phyloP scores from a whole-genome alignment of 495 filamentous ascomycete genomes.

The Sordaria brevicollis region DNA sequence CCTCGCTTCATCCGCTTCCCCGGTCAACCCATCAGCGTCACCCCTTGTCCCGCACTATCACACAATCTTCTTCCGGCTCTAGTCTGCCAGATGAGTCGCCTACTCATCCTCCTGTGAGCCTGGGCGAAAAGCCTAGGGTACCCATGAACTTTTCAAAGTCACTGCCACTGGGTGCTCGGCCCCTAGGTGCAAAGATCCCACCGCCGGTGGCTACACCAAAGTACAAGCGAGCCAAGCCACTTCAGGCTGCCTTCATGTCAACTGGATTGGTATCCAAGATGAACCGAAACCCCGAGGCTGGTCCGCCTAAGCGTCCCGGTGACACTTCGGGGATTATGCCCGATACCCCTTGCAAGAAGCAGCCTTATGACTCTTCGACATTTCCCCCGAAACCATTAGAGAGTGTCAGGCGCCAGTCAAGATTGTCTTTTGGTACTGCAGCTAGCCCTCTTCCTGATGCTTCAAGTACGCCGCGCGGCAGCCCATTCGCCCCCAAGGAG shows the following conservation, averaged over 20 bases:
- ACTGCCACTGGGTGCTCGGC: conserved; percentile 51
- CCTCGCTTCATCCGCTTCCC: conserved; percentile 42
- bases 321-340: conserved; percentile 46
- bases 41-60: conserved; percentile 75
- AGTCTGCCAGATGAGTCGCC: conserved; percentile 69
- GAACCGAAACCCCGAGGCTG: conserved; percentile 50
- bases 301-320: conserved; percentile 35
- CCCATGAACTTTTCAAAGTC: conserved; percentile 68
- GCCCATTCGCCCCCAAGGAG: conserved; percentile 50
- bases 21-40: conserved; percentile 55
- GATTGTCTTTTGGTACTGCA: conserved; percentile 30
- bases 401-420: conserved; percentile 34
- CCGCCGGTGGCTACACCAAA: conserved; percentile 70
- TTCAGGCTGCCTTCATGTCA: conserved; percentile 82
- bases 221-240: conserved; percentile 73
- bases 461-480: conserved; percentile 25
- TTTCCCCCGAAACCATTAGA: conserved; percentile 44
- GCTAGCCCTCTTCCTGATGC: conserved; percentile 57
- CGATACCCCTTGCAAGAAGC: conserved; percentile 91
- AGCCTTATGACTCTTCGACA: conserved; percentile 52
- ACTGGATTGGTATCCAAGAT: conserved; percentile 89
- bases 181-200: conserved; percentile 30
- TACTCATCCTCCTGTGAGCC: conserved; percentile 50
- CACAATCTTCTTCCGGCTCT: conserved; percentile 72
- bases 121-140: conserved; percentile 33